A percentile compares a stretch with the other conserved stretches of the same genome.
Evolutionary conservation across 768 basidiomycete species (phyloP).

Genomic region (Phylloporus sp.): DNA sequence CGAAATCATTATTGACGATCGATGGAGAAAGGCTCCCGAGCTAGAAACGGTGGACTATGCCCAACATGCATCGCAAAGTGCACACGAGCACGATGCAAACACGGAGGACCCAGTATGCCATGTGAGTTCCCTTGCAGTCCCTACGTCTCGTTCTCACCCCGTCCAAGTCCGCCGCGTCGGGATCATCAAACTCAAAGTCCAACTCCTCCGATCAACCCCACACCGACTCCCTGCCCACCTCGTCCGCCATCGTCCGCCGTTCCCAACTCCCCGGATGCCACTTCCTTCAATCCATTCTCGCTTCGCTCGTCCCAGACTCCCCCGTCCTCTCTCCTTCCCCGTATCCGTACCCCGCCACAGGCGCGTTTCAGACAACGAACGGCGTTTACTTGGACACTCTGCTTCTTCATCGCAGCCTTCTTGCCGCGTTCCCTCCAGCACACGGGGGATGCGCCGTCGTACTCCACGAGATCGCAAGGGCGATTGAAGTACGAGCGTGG

Average conservation of each 20-base stretch:
- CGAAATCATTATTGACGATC: conserved; percentile 15
- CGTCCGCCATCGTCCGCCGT: conserved; percentile 8
- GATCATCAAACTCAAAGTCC: conserved; percentile 42
- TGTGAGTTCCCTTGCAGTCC: conserved; percentile 25
- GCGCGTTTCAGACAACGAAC: conserved; percentile 48
- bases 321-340: conserved; percentile 31
- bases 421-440: conserved; percentile 54
- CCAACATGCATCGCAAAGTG: conserved; percentile 30
- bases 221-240: conserved; percentile 14
- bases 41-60: conserved; percentile 15
- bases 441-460: conserved; percentile 61
- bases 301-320: conserved; percentile 44
- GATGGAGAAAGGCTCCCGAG: conserved; percentile 33
- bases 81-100: conserved; percentile 37
- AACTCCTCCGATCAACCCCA: conserved; percentile 29
- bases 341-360: conserved; percentile 29
- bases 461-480: conserved; percentile 60
- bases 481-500: conserved; percentile 62
- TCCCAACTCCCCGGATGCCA: conserved; percentile 46
- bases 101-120: conserved; percentile 44
- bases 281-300: conserved; percentile 55
- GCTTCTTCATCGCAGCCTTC: conserved; percentile 70
- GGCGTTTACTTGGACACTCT: conserved; percentile 76
- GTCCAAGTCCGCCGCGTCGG: conserved; percentile 42
- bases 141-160: not conserved